Base-by-base conservation (phyloP, 2,329 filamentous ascomycete genomes). In the Cordyceps javanica region DNA sequence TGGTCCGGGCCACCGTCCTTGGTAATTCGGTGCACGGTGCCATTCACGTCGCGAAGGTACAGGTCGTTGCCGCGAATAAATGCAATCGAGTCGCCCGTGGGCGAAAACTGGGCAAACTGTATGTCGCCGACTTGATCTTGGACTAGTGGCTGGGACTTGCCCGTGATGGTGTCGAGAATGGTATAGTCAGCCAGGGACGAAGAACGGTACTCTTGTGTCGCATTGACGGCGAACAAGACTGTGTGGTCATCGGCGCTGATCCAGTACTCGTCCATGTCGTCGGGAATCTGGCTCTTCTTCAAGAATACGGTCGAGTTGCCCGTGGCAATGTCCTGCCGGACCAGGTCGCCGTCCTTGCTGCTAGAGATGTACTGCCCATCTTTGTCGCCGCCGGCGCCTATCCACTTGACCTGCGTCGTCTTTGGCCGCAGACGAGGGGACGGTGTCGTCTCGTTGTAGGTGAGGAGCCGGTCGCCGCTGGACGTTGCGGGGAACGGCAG, bases 141-240 rank as follows among this genome's bases (percentile, higher is more conserved):
- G 0, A 85, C 78, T 0, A 89, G 73, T 0, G 85, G 77, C 3
- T 75, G 74, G 1, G 78, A 72, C 56, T 78, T 68, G 25, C 82
- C 82, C 0, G 77, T 80, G n/a, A 74, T 75, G 11, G 87, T 78
- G 61, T 88, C 81, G 48, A 86, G 77, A 21, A 89, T 72, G 45
- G 82, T 78, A 68, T 89, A 89, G 66, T 88, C 79, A 34, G 86
- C 81, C 66, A 84, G 85, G 69, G 85, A 88, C 6, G 85, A 86
- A 70, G 88, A 73, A 1, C 86, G 82, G 65, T 89, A 88, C 67
- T 86, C 80, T 69, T 87, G 86, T 14, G 82, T 88, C 67, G 82
- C 79, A 64, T 89, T 88, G 55, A 82, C 77, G 1, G 85, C 77
- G 71, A 85, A 83, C 19, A 89, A 71, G 0, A 89, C 77, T 55